phyloP scores from a whole-genome alignment of 495 filamentous ascomycete species.

The Rhypophila decipiens region DNA sequence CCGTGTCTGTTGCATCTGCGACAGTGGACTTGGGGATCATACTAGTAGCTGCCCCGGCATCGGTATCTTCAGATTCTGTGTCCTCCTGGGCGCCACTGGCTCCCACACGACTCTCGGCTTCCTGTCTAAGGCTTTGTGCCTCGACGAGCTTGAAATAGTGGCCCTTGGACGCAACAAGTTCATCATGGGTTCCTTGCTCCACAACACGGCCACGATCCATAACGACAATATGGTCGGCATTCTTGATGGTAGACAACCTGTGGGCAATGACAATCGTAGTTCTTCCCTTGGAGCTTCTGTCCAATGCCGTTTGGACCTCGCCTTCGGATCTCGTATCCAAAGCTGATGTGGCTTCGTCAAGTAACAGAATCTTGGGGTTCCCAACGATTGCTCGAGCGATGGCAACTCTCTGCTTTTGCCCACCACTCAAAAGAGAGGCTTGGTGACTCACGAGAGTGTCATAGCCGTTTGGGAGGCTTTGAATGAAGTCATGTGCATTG shows the following conservation, averaged over 20 bases:
- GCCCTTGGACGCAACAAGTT: conserved; percentile 54
- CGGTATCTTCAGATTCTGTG: conserved; percentile 40
- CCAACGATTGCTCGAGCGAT: conserved; percentile 84
- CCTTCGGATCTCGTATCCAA: conserved; percentile 93
- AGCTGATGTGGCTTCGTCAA: conserved; percentile 92
- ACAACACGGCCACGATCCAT: conserved; percentile 77
- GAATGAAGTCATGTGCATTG: conserved; percentile 90
- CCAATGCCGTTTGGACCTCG: conserved; percentile 90
- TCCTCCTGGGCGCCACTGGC: conserved; percentile 42
- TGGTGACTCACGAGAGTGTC: conserved; percentile 93
- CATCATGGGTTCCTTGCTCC: conserved; percentile 74
- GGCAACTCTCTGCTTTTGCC: conserved; percentile 90
- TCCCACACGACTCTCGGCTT: conserved; percentile 10
- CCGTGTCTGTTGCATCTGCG: no score
- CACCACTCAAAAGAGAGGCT: conserved; percentile 85
- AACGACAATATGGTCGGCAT: conserved; percentile 92
- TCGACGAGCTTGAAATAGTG: conserved; percentile 51
- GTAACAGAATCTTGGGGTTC: conserved; percentile 86
- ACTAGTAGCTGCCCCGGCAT: conserved; percentile 37
- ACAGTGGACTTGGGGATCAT: conserved; percentile 43
- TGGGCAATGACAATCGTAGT: conserved; percentile 97
- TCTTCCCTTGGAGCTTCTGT: conserved; percentile 75
- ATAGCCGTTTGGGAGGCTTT: conserved; percentile 74
- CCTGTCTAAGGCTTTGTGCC: conserved; percentile 26
- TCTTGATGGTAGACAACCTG: conserved; percentile 86